Percentiles rank a stretch among this genome's conserved stretches.
Evolutionary conservation across 2,329 filamentous ascomycete genomes (phyloP).

Genomic region (Mycogone perniciosa): DNA sequence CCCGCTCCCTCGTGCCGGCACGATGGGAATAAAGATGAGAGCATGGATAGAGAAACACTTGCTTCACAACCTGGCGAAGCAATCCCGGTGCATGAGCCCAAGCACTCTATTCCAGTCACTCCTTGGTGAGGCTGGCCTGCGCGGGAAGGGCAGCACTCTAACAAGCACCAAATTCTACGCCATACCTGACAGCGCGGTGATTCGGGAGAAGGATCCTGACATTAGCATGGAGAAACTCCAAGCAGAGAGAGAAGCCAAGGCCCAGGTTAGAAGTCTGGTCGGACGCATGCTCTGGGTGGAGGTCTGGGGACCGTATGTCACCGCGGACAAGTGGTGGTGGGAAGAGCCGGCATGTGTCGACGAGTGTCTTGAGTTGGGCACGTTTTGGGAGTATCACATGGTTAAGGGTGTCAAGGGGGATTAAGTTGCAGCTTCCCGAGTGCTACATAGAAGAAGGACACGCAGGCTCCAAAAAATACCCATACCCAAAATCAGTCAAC

Average conservation of each 20-base stretch:
- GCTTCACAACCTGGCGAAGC: slow-evolving; percentile 50
- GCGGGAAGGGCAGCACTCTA: slow-evolving; percentile 40
- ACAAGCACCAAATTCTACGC: slow-evolving; percentile 46
- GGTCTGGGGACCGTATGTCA: slow-evolving; percentile 51
- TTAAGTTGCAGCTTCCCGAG: background rate
- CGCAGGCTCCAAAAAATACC: too few relatives aligned
- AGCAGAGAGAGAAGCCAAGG: slow-evolving; percentile 29
- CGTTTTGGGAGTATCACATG: slow-evolving; percentile 53
- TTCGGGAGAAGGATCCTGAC: slow-evolving; percentile 18
- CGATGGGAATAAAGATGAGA: slow-evolving; percentile 50
- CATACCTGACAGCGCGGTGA: slow-evolving; percentile 26
- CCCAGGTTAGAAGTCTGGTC: slow-evolving; percentile 45
- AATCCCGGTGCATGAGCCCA: slow-evolving; percentile 55
- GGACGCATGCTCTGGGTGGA: slow-evolving; percentile 56
- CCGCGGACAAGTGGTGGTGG: slow-evolving; percentile 54
- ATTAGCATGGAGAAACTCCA: slow-evolving; percentile 17
- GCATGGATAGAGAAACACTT: slow-evolving; percentile 58
- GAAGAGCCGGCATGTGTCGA: slow-evolving; percentile 47
- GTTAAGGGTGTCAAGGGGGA: slow-evolving; percentile 48
- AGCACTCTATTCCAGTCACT: slow-evolving; percentile 52
- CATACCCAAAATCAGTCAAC: too few relatives aligned
- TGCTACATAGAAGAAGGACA: too few relatives aligned
- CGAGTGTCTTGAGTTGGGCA: slow-evolving; percentile 49
- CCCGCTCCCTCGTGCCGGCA: slow-evolving; percentile 49
- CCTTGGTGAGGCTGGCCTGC: slow-evolving; percentile 49